A percentile compares a stretch with the other conserved stretches of the same genome.
Evolutionary conservation across 495 filamentous ascomycete genomes (phyloP).

Genomic region (Talaromyces ruber): DNA sequence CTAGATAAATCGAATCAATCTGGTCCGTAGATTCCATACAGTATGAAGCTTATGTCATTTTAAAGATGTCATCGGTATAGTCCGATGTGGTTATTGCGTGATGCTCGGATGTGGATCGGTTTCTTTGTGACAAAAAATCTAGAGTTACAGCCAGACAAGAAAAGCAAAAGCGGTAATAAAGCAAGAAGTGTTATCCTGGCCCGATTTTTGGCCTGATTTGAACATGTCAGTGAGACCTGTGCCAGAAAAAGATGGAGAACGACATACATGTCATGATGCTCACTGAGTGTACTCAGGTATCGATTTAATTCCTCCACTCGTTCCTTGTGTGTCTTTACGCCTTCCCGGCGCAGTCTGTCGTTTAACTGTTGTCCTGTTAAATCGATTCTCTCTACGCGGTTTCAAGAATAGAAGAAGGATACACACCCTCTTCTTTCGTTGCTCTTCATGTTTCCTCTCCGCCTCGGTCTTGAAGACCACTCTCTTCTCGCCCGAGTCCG

Average conservation of each 20-base stretch:
- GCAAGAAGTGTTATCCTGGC: constrained; percentile 44
- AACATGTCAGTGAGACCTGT: constrained; percentile 7
- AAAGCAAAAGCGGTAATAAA: not conserved
- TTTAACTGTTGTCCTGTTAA: constrained; percentile 33
- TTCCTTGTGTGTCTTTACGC: constrained; percentile 93
- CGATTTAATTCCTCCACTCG: constrained; percentile 92
- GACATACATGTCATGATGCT: constrained; percentile 92
- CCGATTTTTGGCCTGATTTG: constrained; percentile 59
- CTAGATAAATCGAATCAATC: not conserved
- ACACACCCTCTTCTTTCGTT: constrained; percentile 66
- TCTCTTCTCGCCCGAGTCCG: not conserved
- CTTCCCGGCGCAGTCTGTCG: constrained; percentile 73
- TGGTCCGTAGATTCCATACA: not conserved
- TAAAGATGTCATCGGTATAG: not conserved
- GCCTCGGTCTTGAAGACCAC: constrained; percentile 68
- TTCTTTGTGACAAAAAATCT: not conserved
- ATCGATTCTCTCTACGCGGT: not conserved
- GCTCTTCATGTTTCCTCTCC: constrained; percentile 72
- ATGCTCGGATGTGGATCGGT: not conserved
- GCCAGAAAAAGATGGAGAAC: constrained; percentile 2
- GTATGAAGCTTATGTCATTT: not conserved
- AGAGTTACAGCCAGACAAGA: constrained; percentile 1
- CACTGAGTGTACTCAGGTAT: constrained; percentile 81
- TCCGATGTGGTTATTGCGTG: not conserved
- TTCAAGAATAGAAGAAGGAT: not conserved